Evolutionary conservation across 2,329 filamentous ascomycete species (phyloP).

Genomic region (Phoma sp.): DNA sequence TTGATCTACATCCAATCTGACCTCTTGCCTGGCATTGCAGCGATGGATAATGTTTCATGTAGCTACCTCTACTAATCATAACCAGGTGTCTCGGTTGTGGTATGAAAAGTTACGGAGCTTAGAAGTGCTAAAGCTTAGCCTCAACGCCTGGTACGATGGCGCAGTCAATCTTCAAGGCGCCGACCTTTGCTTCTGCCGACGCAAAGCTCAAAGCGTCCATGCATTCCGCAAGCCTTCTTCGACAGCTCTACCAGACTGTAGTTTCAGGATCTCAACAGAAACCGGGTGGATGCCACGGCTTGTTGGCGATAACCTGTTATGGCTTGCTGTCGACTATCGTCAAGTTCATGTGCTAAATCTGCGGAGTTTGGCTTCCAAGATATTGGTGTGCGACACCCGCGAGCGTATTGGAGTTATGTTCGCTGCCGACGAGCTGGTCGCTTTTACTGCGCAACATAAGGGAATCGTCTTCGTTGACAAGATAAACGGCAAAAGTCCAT

Average conservation of each 20-base stretch:
- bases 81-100: constrained; percentile 46
- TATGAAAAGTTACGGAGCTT: constrained; percentile 31
- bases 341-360: constrained; percentile 32
- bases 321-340: constrained; percentile 11
- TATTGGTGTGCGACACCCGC: constrained; percentile 24
- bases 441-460: constrained; percentile 18
- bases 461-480: constrained; percentile 27
- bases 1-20: not conserved
- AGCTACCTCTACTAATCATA: not conserved
- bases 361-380: constrained; percentile 21
- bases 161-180: constrained; percentile 18
- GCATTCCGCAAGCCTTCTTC: constrained; percentile 30
- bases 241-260: constrained; percentile 7
- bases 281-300: not conserved
- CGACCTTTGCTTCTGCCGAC: constrained; percentile 22
- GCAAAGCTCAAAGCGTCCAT: constrained; percentile 32
- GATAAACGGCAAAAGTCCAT: constrained; percentile 14
- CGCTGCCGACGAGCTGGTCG: constrained; percentile 35
- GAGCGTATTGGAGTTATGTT: constrained; percentile 23
- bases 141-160: constrained; percentile 33
- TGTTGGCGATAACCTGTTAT: constrained; percentile 26
- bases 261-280: not conserved
- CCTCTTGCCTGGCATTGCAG: not conserved
- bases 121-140: constrained; percentile 25
- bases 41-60: too few relatives aligned